These are phyloP conservation scores for Chaetomium sp. DNA, from an alignment of 2,329 filamentous ascomycete species.

Conservation along the genomic window DNA sequence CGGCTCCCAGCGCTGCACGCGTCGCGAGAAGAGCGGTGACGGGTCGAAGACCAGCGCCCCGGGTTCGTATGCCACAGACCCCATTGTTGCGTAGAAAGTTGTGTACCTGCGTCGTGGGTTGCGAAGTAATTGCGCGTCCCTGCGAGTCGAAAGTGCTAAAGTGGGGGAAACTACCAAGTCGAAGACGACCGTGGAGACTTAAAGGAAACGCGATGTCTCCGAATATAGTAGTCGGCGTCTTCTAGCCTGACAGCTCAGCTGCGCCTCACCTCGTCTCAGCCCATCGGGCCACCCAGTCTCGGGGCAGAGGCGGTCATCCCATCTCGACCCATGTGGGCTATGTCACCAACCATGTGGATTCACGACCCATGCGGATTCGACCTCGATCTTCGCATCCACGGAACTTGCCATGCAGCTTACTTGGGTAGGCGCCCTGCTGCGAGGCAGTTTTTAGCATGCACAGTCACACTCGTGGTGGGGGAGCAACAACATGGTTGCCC, in stretches of 20 bases:
- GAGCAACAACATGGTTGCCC: neutral
- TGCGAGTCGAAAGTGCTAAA: neutral
- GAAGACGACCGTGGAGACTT: slow-evolving; percentile 5
- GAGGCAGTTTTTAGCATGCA: slow-evolving; percentile 1
- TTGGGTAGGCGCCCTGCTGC: neutral
- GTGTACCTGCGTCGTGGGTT: slow-evolving; percentile 1
- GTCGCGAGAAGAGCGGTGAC: slow-evolving; percentile 11
- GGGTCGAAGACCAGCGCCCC: slow-evolving; percentile 13
- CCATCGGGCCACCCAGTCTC: neutral
- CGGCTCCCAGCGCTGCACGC: slow-evolving; percentile 18
- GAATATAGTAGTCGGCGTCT: neutral
- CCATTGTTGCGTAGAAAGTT: slow-evolving; percentile 3
- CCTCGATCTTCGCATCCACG: neutral
- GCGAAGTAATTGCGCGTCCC: slow-evolving; percentile 11
- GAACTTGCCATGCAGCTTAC: slow-evolving; percentile 7
- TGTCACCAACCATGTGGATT: neutral
- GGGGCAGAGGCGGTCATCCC: neutral
- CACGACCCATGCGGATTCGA: neutral
- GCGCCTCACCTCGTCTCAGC: slow-evolving; percentile 20
- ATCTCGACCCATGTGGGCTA: neutral
- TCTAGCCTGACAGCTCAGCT: slow-evolving; percentile 16
- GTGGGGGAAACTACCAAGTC: neutral
- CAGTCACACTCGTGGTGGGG: slow-evolving; percentile 6
- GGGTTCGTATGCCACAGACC: slow-evolving; percentile 10
- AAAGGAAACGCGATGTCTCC: slow-evolving; percentile 1